These are phyloP conservation scores for Trypanosoma boissoni DNA, from an alignment of 208 protist genomes.

Conservation along the genomic window DNA sequence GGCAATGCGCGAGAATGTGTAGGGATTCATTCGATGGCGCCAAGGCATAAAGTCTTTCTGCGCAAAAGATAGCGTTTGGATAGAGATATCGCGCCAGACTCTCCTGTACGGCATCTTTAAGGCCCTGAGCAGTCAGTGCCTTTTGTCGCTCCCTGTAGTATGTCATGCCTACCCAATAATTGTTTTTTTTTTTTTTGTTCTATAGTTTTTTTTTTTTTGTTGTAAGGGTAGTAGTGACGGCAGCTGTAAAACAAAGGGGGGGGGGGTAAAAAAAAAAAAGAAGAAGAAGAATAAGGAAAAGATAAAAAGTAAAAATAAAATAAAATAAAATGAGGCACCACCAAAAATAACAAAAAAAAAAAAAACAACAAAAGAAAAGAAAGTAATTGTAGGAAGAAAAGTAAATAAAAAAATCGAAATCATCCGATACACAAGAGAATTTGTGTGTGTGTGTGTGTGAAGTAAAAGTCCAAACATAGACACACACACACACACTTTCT, in stretches of 20 bases:
- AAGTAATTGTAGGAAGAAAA: too few relatives aligned
- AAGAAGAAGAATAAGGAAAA: too few relatives aligned
- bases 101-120: conserved; percentile 52
- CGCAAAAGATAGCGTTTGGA: conserved; percentile 86
- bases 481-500: background rate
- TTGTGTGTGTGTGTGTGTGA: background rate
- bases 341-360: conserved; percentile 19
- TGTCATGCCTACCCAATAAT: conserved; percentile 14
- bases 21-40: conserved; percentile 42
- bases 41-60: conserved; percentile 81
- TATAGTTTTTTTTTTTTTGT: too few relatives aligned
- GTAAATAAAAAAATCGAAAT: background rate
- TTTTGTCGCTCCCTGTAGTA: conserved; percentile 17
- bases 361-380: conserved; percentile 11
- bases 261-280: too few relatives aligned
- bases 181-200: too few relatives aligned
- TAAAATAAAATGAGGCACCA: too few relatives aligned
- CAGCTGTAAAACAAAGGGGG: too few relatives aligned
- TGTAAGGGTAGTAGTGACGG: too few relatives aligned
- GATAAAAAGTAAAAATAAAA: too few relatives aligned
- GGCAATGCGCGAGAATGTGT: conserved; percentile 69
- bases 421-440: background rate
- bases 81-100: conserved; percentile 63
- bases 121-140: conserved; percentile 19
- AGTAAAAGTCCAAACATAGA: background rate